Evolutionary conservation across 495 filamentous ascomycete species (phyloP).

Genomic region (Trichoderma asperelloides): DNA sequence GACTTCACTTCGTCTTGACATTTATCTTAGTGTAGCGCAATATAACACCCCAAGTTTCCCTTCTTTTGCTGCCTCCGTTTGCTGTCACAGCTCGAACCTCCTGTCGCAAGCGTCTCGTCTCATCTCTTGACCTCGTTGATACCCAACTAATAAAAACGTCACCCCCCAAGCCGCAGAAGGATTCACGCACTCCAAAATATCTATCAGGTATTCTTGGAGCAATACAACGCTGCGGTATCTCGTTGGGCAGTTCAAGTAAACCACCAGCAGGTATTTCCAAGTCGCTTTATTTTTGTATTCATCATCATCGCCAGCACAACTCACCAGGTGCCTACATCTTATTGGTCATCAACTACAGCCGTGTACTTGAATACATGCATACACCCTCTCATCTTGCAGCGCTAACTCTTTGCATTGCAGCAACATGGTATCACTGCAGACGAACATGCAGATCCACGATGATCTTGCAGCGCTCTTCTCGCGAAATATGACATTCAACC

Average conservation of each 20-base stretch:
- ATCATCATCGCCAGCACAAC: background rate
- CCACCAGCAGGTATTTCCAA: background rate
- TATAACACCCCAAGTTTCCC: background rate
- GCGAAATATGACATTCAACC: constrained; percentile 50
- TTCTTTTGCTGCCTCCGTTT: background rate
- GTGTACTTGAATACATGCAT: background rate
- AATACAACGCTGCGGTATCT: background rate
- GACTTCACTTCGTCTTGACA: background rate
- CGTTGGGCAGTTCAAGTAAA: background rate
- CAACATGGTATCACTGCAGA: constrained; percentile 26
- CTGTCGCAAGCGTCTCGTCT: background rate
- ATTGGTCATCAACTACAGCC: background rate
- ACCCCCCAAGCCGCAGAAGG: background rate
- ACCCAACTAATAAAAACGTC: background rate
- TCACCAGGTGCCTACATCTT: background rate
- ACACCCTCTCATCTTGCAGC: background rate
- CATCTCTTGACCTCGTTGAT: background rate
- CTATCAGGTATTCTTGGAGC: background rate
- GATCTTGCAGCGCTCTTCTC: constrained; percentile 61
- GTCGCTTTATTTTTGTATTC: background rate
- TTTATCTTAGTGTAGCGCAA: constrained; percentile 5
- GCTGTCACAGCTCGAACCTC: background rate
- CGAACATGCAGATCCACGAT: constrained; percentile 47
- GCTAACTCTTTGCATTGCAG: constrained; percentile 3
- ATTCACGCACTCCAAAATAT: background rate